Percentiles rank a stretch among this genome's conserved stretches.
Evolutionary conservation across 1,284 basidiomycete genomes (phyloP).

Genomic region (Meripilus lineatus): DNA sequence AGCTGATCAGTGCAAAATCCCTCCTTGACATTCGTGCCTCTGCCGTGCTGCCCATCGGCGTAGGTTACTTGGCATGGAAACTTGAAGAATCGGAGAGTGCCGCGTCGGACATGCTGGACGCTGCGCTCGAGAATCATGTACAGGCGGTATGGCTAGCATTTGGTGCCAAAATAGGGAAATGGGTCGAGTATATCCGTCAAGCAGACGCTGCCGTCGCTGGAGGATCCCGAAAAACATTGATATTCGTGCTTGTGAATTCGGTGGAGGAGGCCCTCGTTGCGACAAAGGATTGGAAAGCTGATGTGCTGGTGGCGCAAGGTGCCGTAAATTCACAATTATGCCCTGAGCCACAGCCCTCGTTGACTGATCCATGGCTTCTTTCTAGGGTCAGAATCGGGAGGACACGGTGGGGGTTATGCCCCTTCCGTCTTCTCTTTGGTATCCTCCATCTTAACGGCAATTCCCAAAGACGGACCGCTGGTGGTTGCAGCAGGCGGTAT

Average conservation of each 20-base stretch:
- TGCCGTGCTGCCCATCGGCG: conserved; percentile 53
- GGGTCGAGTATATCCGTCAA: conserved; percentile 56
- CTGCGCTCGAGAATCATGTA: conserved; percentile 51
- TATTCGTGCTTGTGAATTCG: conserved; percentile 62
- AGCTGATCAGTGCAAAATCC: conserved; percentile 45
- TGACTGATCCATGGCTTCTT: no score
- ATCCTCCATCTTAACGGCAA: conserved; percentile 44
- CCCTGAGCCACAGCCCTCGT: no score
- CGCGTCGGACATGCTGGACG: conserved; percentile 38
- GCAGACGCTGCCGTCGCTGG: conserved; percentile 38
- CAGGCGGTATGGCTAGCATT: conserved; percentile 72
- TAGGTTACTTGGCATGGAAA: conserved; percentile 70
- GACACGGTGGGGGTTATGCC: conserved; percentile 56
- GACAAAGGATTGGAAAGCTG: conserved; percentile 54
- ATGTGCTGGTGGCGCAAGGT: conserved; percentile 79
- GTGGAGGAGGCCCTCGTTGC: conserved; percentile 54
- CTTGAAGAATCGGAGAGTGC: conserved; percentile 49
- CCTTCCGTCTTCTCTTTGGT: conserved; percentile 57
- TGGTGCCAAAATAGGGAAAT: conserved; percentile 50
- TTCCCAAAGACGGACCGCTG: conserved; percentile 41
- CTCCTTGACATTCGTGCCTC: conserved; percentile 28
- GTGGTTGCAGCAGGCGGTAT: conserved; percentile 59
- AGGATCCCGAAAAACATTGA: conserved; percentile 41
- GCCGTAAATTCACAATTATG: conserved; percentile 11
- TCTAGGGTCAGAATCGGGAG: conserved; percentile 70